Conservation (phyloP, 805 yeast genomes). For the Yarrowia divulgata region DNA sequence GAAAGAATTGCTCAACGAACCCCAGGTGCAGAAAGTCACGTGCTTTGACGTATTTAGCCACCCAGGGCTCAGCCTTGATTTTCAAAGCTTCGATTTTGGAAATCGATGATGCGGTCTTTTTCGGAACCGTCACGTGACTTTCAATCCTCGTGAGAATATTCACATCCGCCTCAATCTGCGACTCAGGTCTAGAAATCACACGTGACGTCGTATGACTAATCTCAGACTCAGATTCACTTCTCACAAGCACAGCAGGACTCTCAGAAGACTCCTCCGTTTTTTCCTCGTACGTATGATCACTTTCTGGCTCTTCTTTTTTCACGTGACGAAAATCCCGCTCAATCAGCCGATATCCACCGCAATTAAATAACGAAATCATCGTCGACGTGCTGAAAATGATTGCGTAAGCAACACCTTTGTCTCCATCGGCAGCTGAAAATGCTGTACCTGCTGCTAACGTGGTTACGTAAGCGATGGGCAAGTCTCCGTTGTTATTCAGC, state of each 20-base stretch:
- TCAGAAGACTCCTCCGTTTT: constrained; percentile 5
- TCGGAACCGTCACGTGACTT: background rate
- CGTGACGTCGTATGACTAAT: background rate
- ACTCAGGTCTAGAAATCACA: background rate
- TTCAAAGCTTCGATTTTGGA: background rate
- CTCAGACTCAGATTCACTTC: constrained; percentile 3
- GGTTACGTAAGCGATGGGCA: constrained; percentile 78
- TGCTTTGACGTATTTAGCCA: constrained; percentile 4
- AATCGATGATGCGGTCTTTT: background rate
- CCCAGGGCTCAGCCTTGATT: background rate
- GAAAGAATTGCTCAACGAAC: constrained; percentile 19
- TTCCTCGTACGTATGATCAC: background rate
- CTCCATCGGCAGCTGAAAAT: constrained; percentile 66
- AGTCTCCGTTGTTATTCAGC: constrained; percentile 79
- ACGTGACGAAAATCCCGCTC: constrained; percentile 64
- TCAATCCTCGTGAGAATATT: constrained; percentile 23
- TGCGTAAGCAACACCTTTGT: constrained; percentile 82
- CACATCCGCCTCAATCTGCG: constrained; percentile 23
- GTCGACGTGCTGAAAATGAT: constrained; percentile 60
- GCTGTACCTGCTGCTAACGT: constrained; percentile 68
- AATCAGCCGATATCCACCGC: constrained; percentile 75
- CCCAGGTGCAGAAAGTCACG: constrained; percentile 25
- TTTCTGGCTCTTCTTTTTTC: background rate
- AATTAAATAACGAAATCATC: constrained; percentile 70
- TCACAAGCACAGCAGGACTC: background rate